Evolutionary conservation across 192 early-diverging fungal species (phyloP), one percentile per base, ranked within the genome.

Genomic region (Coemansia guatemalensis): DNA sequence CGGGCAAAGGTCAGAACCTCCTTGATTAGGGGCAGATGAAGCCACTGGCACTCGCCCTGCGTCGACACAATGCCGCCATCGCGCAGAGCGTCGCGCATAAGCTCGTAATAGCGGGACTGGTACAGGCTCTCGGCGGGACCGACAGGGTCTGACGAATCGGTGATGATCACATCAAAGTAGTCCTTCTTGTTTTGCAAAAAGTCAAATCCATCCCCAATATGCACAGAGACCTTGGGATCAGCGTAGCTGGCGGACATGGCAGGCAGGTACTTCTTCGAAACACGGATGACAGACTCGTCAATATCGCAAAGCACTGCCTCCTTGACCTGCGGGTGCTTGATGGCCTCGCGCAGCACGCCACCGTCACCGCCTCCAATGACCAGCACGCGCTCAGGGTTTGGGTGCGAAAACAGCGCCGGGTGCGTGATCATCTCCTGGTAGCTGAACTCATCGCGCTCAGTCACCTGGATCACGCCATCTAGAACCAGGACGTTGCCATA

Each of bases 391-490:
- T 90, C 88, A 55, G 97, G 97, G 85, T 94, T 85, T 56, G 96
- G 91, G 82, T 99, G 97, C 52, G 91, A 83, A 73, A 91, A 96
- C 76, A 99, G 82, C 21, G 97, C 92, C 27, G 95, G 81, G 67
- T 99, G 96, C 53, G 96, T 92, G 83, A 99, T 99, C 96, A 98
- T 99, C 84, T 99, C 97, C 83, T 99, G 97, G 85, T 98, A 98
- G 82, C 95, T 87, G 75, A 97, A 97, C 82, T 99, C 97, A 82
- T 99, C 97, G 75, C 94, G 89, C 84, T 99, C 97, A 68, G 96
- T 98, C 53, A 88, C 86, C 75, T 99, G 97, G 82, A 99, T 95
- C 48, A 96, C 96, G 62, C 96, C 96, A 76, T 99, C 97, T 48
- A 99, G 89, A 20, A 96, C 94, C 20, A 99, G 85, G 29, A 98